Percentiles rank a stretch among this genome's conserved stretches.
These are phyloP conservation scores for Pseudonectria buxi DNA, from an alignment of 2,329 filamentous ascomycete genomes.

Conservation along the genomic window DNA sequence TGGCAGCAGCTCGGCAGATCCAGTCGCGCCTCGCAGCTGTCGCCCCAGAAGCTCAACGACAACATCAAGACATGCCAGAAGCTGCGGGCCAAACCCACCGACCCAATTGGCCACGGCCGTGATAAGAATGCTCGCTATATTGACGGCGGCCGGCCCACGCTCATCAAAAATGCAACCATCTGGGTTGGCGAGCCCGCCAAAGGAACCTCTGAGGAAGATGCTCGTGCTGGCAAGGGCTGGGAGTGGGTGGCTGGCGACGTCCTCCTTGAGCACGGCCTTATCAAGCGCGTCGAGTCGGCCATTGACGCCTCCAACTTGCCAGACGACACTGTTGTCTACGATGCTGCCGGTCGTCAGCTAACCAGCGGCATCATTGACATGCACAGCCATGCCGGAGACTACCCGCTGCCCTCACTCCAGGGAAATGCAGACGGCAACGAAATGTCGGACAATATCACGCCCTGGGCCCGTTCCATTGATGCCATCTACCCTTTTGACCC, in stretches of 20 bases:
- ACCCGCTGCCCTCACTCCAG: constrained; percentile 46
- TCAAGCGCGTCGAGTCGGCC: constrained; percentile 42
- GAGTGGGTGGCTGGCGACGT: constrained; percentile 56
- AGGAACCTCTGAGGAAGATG: constrained; percentile 45
- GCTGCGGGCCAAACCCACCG: constrained; percentile 47
- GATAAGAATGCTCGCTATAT: constrained; percentile 55
- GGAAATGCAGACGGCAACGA: constrained; percentile 59
- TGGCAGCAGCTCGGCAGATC: constrained; percentile 35
- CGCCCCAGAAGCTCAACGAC: constrained; percentile 43
- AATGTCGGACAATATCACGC: constrained; percentile 56
- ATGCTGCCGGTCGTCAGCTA: constrained; percentile 54
- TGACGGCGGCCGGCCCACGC: constrained; percentile 49
- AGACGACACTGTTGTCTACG: constrained; percentile 42
- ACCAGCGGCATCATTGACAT: constrained; percentile 66
- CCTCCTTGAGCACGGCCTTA: constrained; percentile 53
- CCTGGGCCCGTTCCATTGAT: constrained; percentile 62
- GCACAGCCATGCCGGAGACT: constrained; percentile 60
- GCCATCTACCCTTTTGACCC: constrained; percentile 56
- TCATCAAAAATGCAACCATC: constrained; percentile 60
- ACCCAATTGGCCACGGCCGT: constrained; percentile 50
- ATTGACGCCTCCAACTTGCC: constrained; percentile 39
- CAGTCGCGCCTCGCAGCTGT: constrained; percentile 33
- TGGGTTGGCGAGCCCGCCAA: constrained; percentile 56
- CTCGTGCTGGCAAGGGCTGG: constrained; percentile 52
- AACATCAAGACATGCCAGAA: constrained; percentile 51